These are phyloP conservation scores for Xylariaceae sp. DNA, from an alignment of 2,329 filamentous ascomycete species.

Conservation along the genomic window DNA sequence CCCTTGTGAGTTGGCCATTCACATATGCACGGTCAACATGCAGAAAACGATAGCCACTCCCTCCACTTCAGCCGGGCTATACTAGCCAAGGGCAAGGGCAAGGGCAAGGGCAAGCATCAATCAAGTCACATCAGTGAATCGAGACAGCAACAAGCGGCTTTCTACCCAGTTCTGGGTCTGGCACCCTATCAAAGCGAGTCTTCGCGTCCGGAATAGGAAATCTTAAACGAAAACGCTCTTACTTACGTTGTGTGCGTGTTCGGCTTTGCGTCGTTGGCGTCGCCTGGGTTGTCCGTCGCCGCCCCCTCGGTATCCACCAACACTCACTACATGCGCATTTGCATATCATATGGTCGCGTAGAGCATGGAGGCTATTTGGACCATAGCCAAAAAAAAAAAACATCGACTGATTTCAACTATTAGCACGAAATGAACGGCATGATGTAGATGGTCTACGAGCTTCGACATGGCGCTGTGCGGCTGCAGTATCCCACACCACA, in stretches of 20 bases:
- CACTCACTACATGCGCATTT: no score
- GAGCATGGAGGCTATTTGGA: no score
- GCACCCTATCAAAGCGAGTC: constrained; percentile 12
- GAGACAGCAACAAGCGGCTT: background rate
- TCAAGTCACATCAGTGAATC: background rate
- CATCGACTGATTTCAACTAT: no score
- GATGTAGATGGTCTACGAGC: no score
- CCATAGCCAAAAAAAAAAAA: no score
- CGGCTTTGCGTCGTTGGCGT: no score
- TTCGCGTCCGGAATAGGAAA: constrained; percentile 12
- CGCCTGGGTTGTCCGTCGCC: background rate
- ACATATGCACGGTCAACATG: background rate
- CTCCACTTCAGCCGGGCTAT: constrained; percentile 7
- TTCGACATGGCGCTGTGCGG: no score
- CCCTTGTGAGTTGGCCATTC: no score
- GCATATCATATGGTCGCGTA: no score
- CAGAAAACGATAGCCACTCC: background rate
- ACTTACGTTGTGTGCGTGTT: background rate
- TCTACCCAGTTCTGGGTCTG: background rate
- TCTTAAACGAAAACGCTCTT: constrained; percentile 12
- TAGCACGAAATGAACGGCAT: no score
- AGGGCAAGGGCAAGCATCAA: no score
- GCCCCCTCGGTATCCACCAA: background rate
- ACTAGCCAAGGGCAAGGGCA: background rate
- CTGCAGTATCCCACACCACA: no score